These are phyloP conservation scores for Cucurbita ficifolia DNA, from an alignment of 306 rosid species.

Conservation along the genomic window DNA sequence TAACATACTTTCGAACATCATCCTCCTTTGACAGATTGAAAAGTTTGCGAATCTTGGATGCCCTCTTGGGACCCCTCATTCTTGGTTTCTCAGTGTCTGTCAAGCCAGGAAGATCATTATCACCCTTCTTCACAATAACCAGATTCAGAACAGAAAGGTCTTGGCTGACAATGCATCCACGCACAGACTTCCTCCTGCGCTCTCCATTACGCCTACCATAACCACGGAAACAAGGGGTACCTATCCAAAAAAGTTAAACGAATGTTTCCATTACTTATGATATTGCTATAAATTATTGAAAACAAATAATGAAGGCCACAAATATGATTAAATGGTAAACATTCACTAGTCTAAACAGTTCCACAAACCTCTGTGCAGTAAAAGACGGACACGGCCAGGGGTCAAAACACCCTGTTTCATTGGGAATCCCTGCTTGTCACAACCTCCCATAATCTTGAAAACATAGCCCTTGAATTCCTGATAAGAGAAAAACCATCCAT, in stretches of 20 bases:
- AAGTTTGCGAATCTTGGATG: constrained; percentile 44
- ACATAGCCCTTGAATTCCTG: constrained; percentile 46
- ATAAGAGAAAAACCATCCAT: not conserved
- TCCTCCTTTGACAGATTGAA: constrained; percentile 45
- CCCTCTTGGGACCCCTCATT: constrained; percentile 58
- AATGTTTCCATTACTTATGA: not conserved
- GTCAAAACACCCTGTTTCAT: constrained; percentile 54
- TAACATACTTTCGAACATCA: constrained; percentile 46
- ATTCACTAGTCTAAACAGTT: not conserved
- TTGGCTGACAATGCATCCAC: constrained; percentile 48
- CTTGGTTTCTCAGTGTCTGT: constrained; percentile 47
- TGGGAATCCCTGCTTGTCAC: constrained; percentile 51
- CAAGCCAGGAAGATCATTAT: constrained; percentile 44
- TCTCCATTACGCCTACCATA: constrained; percentile 43
- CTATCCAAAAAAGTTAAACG: constrained; percentile 3
- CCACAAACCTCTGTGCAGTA: constrained; percentile 31
- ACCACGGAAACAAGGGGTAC: constrained; percentile 56
- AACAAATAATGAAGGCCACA: not conserved
- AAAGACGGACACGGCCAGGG: constrained; percentile 36
- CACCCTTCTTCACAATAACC: constrained; percentile 54
- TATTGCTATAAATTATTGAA: not conserved
- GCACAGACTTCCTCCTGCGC: constrained; percentile 45
- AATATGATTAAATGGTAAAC: not conserved
- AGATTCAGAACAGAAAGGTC: constrained; percentile 47
- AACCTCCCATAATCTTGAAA: constrained; percentile 46